phyloP scores from a whole-genome alignment of 1,284 basidiomycete genomes.

The Termitomyces sp. region DNA sequence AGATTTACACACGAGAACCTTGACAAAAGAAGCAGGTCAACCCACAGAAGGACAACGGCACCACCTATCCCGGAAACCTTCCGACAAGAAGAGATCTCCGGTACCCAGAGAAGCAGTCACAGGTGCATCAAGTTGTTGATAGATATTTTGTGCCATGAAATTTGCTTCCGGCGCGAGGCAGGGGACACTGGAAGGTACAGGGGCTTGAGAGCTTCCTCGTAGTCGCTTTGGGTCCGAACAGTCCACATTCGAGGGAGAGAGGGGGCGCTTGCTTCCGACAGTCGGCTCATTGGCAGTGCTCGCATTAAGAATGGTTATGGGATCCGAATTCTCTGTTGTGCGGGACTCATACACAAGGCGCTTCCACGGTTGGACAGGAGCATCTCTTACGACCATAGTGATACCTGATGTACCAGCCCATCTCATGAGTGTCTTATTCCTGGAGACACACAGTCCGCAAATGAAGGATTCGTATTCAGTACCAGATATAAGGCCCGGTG shows the following conservation, averaged over 20 bases:
- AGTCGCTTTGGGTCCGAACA: constrained; percentile 46
- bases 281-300: constrained; percentile 15
- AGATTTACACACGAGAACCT: constrained; percentile 8
- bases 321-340: constrained; percentile 19
- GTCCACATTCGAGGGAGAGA: constrained; percentile 32
- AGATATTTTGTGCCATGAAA: constrained; percentile 35
- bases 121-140: constrained; percentile 22
- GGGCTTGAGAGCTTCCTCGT: constrained; percentile 28
- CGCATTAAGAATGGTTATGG: constrained; percentile 22
- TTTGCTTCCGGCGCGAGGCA: constrained; percentile 53
- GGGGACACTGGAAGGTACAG: constrained; percentile 16
- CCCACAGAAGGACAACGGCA: constrained; percentile 61
- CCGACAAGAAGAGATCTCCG: constrained; percentile 69
- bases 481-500: constrained; percentile 58
- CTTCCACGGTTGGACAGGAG: constrained; percentile 42
- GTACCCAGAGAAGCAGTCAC: constrained; percentile 35
- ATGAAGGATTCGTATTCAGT: constrained; percentile 68
- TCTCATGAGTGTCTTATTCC: constrained; percentile 45
- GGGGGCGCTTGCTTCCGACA: constrained; percentile 45
- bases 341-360: constrained; percentile 32
- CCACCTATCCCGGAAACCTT: constrained; percentile 69
- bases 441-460: constrained; percentile 58
- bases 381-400: constrained; percentile 57
- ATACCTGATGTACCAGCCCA: constrained; percentile 63
- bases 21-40: constrained; percentile 11